Evolutionary conservation across 2,329 filamentous ascomycete genomes (phyloP).

Genomic region (Penicillium sp.): DNA sequence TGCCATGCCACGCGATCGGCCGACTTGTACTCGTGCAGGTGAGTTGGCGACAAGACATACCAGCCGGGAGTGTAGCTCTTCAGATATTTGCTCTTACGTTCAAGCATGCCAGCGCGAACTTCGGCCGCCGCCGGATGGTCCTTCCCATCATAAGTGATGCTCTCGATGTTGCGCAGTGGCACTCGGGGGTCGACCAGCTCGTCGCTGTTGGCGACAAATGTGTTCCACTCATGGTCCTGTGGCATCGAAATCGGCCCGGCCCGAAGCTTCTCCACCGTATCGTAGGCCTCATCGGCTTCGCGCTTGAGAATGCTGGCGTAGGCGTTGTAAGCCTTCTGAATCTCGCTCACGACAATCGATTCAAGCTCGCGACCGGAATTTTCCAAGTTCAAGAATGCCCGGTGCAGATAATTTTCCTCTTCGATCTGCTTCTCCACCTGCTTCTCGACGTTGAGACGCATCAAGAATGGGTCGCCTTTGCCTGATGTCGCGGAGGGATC

Average conservation of each 20-base stretch:
- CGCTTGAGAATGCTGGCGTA: conserved; percentile 88
- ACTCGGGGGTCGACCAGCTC: conserved; percentile 84
- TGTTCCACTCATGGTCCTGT: conserved; percentile 86
- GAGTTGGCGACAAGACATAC: conserved; percentile 95
- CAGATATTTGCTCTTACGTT: conserved; percentile 97
- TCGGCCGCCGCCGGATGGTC: conserved; percentile 80
- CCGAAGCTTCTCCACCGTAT: conserved; percentile 75
- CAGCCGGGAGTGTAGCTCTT: conserved; percentile 97
- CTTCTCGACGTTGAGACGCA: conserved; percentile 80
- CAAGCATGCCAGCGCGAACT: conserved; percentile 83
- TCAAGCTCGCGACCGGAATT: conserved; percentile 92
- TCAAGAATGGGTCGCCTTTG: conserved; percentile 87
- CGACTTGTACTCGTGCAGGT: conserved; percentile 99
- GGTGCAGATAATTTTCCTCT: conserved; percentile 95
- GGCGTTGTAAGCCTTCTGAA: conserved; percentile 96
- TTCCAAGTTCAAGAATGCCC: conserved; percentile 92
- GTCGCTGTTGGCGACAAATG: conserved; percentile 75
- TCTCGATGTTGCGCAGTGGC: conserved; percentile 72
- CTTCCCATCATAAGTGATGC: conserved; percentile 88
- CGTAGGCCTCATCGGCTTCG: conserved; percentile 79
- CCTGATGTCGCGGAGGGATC: conserved; percentile 73
- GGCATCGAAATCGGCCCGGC: conserved; percentile 87
- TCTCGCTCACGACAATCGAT: conserved; percentile 93
- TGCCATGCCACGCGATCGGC: conserved; percentile 80
- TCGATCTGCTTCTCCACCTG: conserved; percentile 91